Conservation (phyloP, 129 eudicot genomes). For the Flaveria linearis region DNA sequence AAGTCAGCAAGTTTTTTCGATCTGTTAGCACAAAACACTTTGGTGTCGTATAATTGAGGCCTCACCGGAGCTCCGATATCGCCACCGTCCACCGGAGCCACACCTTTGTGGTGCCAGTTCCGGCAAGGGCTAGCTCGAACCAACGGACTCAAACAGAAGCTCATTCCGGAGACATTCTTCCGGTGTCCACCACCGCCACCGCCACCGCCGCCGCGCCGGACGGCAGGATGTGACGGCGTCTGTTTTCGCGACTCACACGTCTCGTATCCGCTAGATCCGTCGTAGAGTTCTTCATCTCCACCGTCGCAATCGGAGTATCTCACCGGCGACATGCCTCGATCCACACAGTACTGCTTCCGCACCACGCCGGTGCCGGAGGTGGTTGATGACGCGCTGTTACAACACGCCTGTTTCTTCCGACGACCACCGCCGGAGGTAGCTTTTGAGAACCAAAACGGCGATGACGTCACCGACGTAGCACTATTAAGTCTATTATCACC, state of each 20-base stretch:
- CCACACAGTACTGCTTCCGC: constrained; percentile 34
- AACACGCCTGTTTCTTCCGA: constrained; percentile 43
- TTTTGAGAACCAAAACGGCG: constrained; percentile 63
- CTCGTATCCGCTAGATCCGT: constrained; percentile 54
- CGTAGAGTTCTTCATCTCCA: constrained; percentile 45
- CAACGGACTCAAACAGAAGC: constrained; percentile 65
- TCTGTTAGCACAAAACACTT: constrained; percentile 59
- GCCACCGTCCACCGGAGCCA: constrained; percentile 48
- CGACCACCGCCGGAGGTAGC: constrained; percentile 34
- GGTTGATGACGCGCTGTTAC: constrained; percentile 24
- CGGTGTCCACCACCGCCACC: constrained; percentile 15
- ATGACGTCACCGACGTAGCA: constrained; percentile 36
- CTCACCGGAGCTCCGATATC: constrained; percentile 49
- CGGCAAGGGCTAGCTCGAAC: constrained; percentile 77
- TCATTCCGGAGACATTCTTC: constrained; percentile 46
- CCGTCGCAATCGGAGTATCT: constrained; percentile 45
- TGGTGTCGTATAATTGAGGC: constrained; percentile 41
- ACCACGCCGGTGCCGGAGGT: constrained; percentile 9
- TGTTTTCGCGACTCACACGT: constrained; percentile 55
- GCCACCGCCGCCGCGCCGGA: constrained; percentile 39
- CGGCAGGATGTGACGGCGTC: constrained; percentile 26
- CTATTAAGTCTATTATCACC: constrained; percentile 3
- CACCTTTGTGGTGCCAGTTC: constrained; percentile 59
- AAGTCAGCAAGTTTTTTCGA: constrained; percentile 75
- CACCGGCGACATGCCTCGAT: constrained; percentile 73